phyloP scores from a whole-genome alignment of 2,329 filamentous ascomycete species.

The Fusarium sp. region DNA sequence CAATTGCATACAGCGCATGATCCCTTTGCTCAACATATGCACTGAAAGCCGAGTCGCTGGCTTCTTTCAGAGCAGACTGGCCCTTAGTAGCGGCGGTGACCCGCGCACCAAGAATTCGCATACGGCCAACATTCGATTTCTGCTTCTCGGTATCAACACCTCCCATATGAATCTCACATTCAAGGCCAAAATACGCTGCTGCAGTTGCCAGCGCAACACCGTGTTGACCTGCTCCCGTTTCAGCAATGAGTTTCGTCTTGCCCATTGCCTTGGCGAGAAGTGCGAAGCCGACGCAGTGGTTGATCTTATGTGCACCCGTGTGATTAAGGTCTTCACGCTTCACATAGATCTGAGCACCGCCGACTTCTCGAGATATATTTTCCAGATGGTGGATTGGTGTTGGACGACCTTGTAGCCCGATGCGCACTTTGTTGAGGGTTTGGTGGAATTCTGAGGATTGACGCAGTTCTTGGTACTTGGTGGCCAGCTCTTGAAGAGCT shows the following conservation, averaged over 20 bases:
- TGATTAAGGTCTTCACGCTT: slow-evolving; percentile 16
- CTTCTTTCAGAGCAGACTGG: slow-evolving; percentile 17
- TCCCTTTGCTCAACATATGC: slow-evolving; percentile 4
- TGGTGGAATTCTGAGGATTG: background rate
- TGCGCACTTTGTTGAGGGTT: slow-evolving; percentile 5
- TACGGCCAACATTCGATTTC: slow-evolving; percentile 17
- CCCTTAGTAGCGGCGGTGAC: slow-evolving; percentile 7
- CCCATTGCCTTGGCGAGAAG: slow-evolving; percentile 22
- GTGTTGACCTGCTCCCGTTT: slow-evolving; percentile 19
- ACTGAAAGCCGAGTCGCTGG: slow-evolving; percentile 15
- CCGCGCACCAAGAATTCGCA: background rate
- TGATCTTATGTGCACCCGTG: slow-evolving; percentile 19
- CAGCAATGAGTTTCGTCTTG: slow-evolving; percentile 8
- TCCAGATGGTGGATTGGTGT: slow-evolving; percentile 3
- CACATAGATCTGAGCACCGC: slow-evolving; percentile 9
- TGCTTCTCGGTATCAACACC: slow-evolving; percentile 12
- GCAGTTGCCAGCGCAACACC: slow-evolving; percentile 21
- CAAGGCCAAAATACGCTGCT: slow-evolving; percentile 6
- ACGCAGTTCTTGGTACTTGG: slow-evolving; percentile 6
- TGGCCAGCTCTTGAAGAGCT: slow-evolving; percentile 1
- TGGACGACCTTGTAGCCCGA: slow-evolving; percentile 6
- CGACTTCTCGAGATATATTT: background rate
- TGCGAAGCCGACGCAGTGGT: slow-evolving; percentile 20
- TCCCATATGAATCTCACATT: slow-evolving; percentile 20
- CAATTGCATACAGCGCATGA: slow-evolving; percentile 13